Evolutionary conservation across 192 early-diverging fungal genomes (phyloP).

Genomic region (Podila epigama): DNA sequence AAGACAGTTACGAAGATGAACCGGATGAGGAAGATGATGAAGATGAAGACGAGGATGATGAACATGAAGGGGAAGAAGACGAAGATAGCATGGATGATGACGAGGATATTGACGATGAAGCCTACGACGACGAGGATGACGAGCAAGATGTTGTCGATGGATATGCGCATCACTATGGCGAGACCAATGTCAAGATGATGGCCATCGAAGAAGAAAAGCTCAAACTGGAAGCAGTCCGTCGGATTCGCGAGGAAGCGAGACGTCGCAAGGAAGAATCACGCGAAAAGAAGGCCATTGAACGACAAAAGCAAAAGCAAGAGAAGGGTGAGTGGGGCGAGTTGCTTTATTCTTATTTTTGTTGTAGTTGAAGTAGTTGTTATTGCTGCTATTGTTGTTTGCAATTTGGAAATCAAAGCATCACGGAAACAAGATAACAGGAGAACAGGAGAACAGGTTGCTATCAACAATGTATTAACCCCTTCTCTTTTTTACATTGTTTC

Average conservation of each 20-base stretch:
- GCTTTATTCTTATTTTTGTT: no score
- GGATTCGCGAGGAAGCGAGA: constrained; percentile 41
- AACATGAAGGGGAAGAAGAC: constrained; percentile 1
- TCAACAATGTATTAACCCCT: background rate
- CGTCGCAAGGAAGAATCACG: constrained; percentile 43
- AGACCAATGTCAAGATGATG: constrained; percentile 47
- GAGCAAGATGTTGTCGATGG: constrained; percentile 45
- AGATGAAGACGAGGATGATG: constrained; percentile 23
- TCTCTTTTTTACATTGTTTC: background rate
- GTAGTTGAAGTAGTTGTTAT: background rate
- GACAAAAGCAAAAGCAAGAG: constrained; percentile 42
- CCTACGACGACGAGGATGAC: constrained; percentile 36
- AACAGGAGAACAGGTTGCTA: background rate
- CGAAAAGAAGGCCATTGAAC: constrained; percentile 26
- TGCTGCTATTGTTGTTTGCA: background rate
- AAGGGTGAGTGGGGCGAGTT: no score
- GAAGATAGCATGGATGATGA: constrained; percentile 41
- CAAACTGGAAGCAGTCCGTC: constrained; percentile 36
- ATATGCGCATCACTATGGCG: constrained; percentile 47
- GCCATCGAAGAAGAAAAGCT: constrained; percentile 46
- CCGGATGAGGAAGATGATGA: constrained; percentile 46
- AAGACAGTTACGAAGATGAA: constrained; percentile 50
- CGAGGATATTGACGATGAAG: constrained; percentile 6
- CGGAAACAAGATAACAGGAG: background rate
- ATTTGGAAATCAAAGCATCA: no score